Conservation (phyloP, 495 filamentous ascomycete genomes). For the Tuber microsphaerosporum region DNA sequence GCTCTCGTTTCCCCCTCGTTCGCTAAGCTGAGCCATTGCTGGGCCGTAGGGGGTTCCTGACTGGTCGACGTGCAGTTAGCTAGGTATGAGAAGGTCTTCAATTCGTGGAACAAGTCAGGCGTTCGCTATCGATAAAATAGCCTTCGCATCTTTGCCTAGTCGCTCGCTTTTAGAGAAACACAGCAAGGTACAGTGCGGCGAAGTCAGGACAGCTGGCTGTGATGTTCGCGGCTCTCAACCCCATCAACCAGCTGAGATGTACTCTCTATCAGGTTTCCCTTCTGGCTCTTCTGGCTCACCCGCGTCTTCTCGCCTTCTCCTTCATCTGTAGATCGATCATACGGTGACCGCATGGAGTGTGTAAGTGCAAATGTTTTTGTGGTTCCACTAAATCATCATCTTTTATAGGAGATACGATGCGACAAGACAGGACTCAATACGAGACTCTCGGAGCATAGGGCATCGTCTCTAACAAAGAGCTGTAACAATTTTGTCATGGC, state of each 20-base stretch:
- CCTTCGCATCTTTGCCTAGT: conserved; percentile 22
- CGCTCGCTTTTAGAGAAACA: conserved; percentile 26
- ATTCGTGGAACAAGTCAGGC: conserved; percentile 29
- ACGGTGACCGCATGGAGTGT: not conserved
- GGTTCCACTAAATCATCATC: conserved; percentile 25
- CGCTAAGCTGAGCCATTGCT: conserved; percentile 21
- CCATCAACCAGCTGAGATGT: conserved; percentile 20
- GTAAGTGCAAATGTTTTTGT: conserved; percentile 16
- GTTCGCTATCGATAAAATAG: conserved; percentile 28
- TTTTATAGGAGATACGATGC: not conserved
- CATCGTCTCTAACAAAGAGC: not conserved
- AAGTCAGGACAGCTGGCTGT: conserved; percentile 27
- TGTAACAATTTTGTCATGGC: not conserved
- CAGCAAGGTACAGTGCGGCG: conserved; percentile 26
- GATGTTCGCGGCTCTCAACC: conserved; percentile 18
- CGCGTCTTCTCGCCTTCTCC: not conserved
- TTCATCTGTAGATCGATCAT: not conserved
- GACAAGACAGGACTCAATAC: not conserved
- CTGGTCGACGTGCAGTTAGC: conserved; percentile 21
- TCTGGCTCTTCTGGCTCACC: not conserved
- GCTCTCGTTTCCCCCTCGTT: conserved; percentile 20
- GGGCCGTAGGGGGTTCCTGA: conserved; percentile 20
- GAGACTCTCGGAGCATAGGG: not conserved
- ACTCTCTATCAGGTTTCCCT: not conserved
- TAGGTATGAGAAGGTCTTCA: conserved; percentile 19